These are phyloP conservation scores for Penicillium cinerascens DNA, from an alignment of 495 filamentous ascomycete genomes.

Conservation along the genomic window DNA sequence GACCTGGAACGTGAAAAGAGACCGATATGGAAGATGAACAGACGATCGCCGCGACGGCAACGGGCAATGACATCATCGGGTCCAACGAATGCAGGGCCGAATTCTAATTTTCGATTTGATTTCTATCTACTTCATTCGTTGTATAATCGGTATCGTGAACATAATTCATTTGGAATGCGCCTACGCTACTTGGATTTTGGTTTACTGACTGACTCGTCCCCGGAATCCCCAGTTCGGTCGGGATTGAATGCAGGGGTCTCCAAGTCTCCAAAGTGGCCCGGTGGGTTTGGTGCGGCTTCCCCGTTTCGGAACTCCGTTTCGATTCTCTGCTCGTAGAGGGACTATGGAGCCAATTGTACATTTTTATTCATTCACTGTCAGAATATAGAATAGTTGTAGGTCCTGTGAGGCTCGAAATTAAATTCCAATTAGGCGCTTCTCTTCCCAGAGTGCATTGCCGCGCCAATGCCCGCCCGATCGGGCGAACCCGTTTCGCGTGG, in stretches of 20 bases:
- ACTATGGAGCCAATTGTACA: background rate
- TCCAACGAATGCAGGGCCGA: background rate
- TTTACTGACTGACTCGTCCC: background rate
- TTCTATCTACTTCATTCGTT: background rate
- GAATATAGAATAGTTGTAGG: background rate
- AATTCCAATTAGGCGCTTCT: background rate
- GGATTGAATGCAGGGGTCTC: background rate
- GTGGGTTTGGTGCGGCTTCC: background rate
- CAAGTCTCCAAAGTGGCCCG: background rate
- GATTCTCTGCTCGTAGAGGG: background rate
- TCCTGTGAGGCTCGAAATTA: background rate
- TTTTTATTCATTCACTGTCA: background rate
- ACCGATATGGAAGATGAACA: background rate
- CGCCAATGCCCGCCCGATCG: conserved; percentile 37
- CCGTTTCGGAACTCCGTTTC: conserved; percentile 1
- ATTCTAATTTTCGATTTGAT: too few species aligned
- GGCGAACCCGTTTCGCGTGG: conserved; percentile 7
- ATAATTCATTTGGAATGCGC: background rate
- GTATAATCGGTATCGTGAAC: background rate
- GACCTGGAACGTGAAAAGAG: background rate
- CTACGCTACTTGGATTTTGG: background rate
- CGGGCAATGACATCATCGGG: conserved; percentile 7
- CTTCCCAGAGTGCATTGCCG: conserved; percentile 47
- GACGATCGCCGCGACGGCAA: background rate
- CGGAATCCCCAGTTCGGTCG: background rate